These are phyloP conservation scores for Euphorbia peplus DNA, from an alignment of 345 rosid genomes.

Conservation along the genomic window DNA sequence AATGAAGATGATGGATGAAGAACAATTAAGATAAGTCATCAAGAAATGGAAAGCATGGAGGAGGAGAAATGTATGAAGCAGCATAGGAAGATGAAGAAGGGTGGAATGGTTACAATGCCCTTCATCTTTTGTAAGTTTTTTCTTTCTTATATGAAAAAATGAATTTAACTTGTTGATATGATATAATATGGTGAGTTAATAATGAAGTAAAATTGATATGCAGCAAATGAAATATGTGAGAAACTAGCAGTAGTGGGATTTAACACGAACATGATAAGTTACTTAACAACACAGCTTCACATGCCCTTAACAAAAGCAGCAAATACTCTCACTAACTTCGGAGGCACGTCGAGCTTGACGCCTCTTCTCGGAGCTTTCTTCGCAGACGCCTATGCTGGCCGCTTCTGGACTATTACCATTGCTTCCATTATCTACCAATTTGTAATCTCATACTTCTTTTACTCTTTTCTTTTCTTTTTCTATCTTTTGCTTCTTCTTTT, in stretches of 20 bases:
- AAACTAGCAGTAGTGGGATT: slow-evolving; percentile 90
- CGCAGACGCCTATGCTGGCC: slow-evolving; percentile 79
- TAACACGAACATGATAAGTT: slow-evolving; percentile 76
- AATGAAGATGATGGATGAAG: slow-evolving; percentile 3
- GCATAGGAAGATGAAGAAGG: slow-evolving; percentile 13
- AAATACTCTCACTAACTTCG: slow-evolving; percentile 82
- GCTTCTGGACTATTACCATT: slow-evolving; percentile 73
- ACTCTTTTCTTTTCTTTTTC: background rate
- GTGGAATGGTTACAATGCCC: slow-evolving; percentile 35
- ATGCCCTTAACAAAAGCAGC: slow-evolving; percentile 93
- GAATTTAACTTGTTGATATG: background rate
- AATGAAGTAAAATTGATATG: background rate
- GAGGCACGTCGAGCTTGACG: slow-evolving; percentile 77
- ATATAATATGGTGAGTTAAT: no score
- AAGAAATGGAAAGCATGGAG: slow-evolving; percentile 11
- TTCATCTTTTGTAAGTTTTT: slow-evolving; percentile 32
- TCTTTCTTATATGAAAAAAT: no score
- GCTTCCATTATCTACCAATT: slow-evolving; percentile 75
- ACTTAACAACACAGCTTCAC: slow-evolving; percentile 74
- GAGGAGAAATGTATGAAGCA: background rate
- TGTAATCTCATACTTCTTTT: slow-evolving; percentile 31
- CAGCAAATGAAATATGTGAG: slow-evolving; percentile 87
- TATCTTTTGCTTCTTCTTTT: no score
- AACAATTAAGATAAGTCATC: background rate
- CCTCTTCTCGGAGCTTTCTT: slow-evolving; percentile 86